Base-by-base conservation (phyloP, 257 asterid genomes). In the Cruciata laevipes region DNA sequence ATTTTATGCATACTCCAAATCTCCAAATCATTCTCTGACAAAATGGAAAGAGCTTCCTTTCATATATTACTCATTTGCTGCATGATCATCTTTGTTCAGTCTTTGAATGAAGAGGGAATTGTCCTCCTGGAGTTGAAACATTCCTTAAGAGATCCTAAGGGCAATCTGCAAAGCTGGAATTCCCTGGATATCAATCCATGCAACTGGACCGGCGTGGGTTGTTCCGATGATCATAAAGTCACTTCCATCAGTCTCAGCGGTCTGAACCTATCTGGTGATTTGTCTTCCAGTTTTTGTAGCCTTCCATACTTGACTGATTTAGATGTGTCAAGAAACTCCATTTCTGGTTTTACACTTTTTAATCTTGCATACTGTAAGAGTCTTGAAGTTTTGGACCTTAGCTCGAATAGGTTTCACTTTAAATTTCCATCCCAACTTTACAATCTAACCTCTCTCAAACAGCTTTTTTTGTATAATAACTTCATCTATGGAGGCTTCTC, bases 401-500 rank as follows among this genome's bases (percentile, higher is more conserved):
- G 91, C 80, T 86, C 95, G 1, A 90, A 90, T 47, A 78, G 91
- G 62, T 61, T 90, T 71, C 86, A 84, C 64, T 66, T 65, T 18
- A 63, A 66, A 64, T 75, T 90, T 63, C 97, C 95, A 32, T 0
- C 77, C 49, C 85, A 82, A 11, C 30, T 90, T 49, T 83, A 81
- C 79, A 78, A 62, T 24, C 61, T 83, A 64, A 74, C 79, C 42
- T 75, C 94, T 72, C 94, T 90, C n/a, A 84, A 63, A 74, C 67
- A 83, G 83, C 81, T 90, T 40, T 90, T 77, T 57, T 47, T 90
- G 35, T 90, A 94, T 83, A 94, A 90, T 75, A 90, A 90, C 57
- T 84, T 85, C 49, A 24, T 90, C 0, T 82, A 69, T 55, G 97
- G 97, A 18, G 86, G 83, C 66, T 79, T 90, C 74, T 85, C 88